phyloP scores from a whole-genome alignment of 495 filamentous ascomycete genomes.

The Podospora fimiseda region DNA sequence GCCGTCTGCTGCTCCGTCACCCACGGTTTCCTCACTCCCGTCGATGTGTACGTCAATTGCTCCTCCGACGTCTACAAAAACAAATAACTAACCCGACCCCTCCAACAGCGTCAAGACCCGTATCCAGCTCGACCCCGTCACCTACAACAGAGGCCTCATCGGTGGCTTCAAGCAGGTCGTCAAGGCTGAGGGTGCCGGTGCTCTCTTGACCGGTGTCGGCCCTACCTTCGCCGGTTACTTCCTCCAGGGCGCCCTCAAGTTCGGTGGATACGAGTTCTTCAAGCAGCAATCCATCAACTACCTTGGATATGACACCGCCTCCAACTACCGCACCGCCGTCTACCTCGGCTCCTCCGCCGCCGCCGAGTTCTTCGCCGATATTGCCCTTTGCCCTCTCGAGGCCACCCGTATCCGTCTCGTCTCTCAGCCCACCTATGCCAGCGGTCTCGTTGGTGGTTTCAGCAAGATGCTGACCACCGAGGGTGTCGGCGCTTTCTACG shows the following conservation, averaged over 20 bases:
- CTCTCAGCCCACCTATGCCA: constrained; percentile 80
- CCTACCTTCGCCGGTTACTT: constrained; percentile 89
- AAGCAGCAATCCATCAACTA: constrained; percentile 87
- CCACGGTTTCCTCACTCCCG: constrained; percentile 84
- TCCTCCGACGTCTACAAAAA: constrained; percentile 27
- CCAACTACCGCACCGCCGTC: constrained; percentile 79
- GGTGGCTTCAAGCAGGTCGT: constrained; percentile 82
- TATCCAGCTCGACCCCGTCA: constrained; percentile 86
- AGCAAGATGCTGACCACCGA: constrained; percentile 78
- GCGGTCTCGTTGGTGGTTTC: constrained; percentile 74
- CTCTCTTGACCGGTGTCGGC: constrained; percentile 80
- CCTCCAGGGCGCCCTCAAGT: constrained; percentile 92
- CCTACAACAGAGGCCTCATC: constrained; percentile 85
- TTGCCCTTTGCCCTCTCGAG: constrained; percentile 89
- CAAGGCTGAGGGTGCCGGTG: constrained; percentile 76
- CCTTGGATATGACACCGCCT: constrained; percentile 70
- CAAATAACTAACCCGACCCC: neutral
- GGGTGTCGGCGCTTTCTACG: constrained; percentile 87
- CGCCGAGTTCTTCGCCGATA: constrained; percentile 91
- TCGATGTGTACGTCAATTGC: constrained; percentile 99
- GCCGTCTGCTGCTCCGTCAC: constrained; percentile 93
- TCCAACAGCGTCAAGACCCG: constrained; percentile 77
- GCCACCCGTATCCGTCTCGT: constrained; percentile 94
- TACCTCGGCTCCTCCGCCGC: constrained; percentile 79
- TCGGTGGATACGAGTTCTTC: constrained; percentile 93